A percentile compares a stretch with the other conserved stretches of the same genome.
phyloP scores from a whole-genome alignment of 257 asterid genomes.

The Cordia subcordata region DNA sequence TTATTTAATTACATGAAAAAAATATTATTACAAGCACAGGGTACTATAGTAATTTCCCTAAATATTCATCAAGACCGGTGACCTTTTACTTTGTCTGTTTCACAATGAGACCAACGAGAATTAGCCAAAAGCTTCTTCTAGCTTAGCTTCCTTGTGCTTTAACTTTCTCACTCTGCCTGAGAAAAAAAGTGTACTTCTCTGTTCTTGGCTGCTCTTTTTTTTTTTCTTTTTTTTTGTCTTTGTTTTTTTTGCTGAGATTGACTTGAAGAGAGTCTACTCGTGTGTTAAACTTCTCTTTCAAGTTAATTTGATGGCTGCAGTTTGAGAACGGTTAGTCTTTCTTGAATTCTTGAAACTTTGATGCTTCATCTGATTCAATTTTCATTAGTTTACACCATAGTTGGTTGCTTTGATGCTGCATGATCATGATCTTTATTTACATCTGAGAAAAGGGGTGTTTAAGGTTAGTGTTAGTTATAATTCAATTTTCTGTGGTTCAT shows the following conservation, averaged over 20 bases:
- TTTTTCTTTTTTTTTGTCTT: too few relatives aligned
- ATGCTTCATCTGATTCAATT: constrained; percentile 4
- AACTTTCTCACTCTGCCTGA: background rate
- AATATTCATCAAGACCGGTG: constrained; percentile 5
- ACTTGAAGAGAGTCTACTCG: constrained; percentile 6
- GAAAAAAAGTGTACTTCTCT: constrained; percentile 15
- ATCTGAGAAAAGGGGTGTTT: background rate
- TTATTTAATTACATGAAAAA: too few relatives aligned
- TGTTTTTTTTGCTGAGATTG: too few relatives aligned
- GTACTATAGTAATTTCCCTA: too few relatives aligned
- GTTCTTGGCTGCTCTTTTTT: constrained; percentile 21
- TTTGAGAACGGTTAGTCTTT: background rate
- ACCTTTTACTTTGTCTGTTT: constrained; percentile 30
- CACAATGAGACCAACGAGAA: constrained; percentile 22
- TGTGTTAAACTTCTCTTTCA: background rate
- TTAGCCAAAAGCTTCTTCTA: constrained; percentile 13
- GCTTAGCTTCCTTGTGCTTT: constrained; percentile 3
- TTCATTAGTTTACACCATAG: constrained; percentile 7
- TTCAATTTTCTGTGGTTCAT: background rate
- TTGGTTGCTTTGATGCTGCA: background rate
- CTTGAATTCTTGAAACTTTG: constrained; percentile 30
- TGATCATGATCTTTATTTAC: constrained; percentile 3
- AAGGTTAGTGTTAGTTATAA: background rate
- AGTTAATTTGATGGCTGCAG: background rate
- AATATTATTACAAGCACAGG: too few relatives aligned